phyloP scores from a whole-genome alignment of 225 moss, liverwort and hornwort genomes.

The Sphagnum contortum region DNA sequence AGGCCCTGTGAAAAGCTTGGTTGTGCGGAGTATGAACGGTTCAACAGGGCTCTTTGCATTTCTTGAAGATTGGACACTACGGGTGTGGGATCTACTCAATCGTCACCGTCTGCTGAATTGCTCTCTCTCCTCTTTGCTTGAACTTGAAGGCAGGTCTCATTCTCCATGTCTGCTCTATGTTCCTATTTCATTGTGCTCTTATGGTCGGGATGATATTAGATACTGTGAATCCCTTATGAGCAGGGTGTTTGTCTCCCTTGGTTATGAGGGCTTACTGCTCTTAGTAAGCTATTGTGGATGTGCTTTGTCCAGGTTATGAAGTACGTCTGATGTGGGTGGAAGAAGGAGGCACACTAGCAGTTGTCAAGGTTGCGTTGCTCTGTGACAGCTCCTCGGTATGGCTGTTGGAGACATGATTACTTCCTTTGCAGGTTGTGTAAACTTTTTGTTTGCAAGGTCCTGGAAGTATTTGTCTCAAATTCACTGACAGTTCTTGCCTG shows the following conservation, averaged over 20 bases:
- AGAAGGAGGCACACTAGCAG: slow-evolving; percentile 31
- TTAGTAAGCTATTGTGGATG: not conserved
- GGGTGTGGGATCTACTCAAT: slow-evolving; percentile 74
- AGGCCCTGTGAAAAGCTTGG: slow-evolving; percentile 58
- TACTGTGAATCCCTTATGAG: too few species aligned
- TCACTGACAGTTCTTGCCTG: not conserved
- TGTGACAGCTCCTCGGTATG: slow-evolving; percentile 47
- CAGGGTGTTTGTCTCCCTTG: too few species aligned
- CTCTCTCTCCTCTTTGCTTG: slow-evolving; percentile 43
- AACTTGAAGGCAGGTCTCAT: slow-evolving; percentile 47
- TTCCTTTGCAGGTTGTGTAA: not conserved
- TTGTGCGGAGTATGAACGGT: slow-evolving; percentile 41
- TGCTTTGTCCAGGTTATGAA: slow-evolving; percentile 30
- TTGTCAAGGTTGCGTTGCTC: slow-evolving; percentile 55
- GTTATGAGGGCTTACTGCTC: too few species aligned
- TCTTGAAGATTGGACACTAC: slow-evolving; percentile 76
- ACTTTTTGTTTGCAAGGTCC: not conserved
- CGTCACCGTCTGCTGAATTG: slow-evolving; percentile 66
- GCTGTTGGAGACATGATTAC: slow-evolving; percentile 5
- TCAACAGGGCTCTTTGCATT: slow-evolving; percentile 55
- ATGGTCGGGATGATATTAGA: too few species aligned
- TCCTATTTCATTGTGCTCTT: too few species aligned
- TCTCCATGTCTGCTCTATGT: slow-evolving; percentile 9
- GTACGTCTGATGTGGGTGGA: slow-evolving; percentile 74
- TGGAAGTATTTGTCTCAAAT: not conserved